phyloP scores from a whole-genome alignment of 345 rosid genomes.

The Erodium maritimum region DNA sequence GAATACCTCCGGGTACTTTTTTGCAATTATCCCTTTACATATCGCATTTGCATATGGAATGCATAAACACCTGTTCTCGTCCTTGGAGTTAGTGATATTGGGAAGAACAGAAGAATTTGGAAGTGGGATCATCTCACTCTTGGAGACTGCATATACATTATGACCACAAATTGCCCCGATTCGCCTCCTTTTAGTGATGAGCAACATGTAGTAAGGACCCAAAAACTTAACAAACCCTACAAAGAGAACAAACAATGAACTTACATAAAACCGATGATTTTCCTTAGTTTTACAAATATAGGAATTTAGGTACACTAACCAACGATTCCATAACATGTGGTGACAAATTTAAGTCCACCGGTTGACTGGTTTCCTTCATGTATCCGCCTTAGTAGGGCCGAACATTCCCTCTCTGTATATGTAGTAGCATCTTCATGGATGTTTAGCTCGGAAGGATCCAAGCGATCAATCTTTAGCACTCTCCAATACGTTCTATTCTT shows the following conservation, averaged over 20 bases:
- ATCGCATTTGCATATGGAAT: not conserved
- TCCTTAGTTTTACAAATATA: not conserved
- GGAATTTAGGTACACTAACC: conserved; percentile 38
- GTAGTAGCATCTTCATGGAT: conserved; percentile 72
- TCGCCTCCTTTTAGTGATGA: conserved; percentile 78
- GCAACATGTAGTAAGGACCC: conserved; percentile 95
- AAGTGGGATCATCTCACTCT: conserved; percentile 68
- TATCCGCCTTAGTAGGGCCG: conserved; percentile 69
- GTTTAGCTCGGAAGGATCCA: conserved; percentile 61
- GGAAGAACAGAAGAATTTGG: conserved; percentile 44
- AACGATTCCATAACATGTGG: conserved; percentile 83
- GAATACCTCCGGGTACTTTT: no score
- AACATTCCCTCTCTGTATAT: conserved; percentile 56
- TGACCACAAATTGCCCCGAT: conserved; percentile 91
- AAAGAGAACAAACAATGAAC: conserved; percentile 10
- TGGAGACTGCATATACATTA: conserved; percentile 61
- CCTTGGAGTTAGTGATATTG: conserved; percentile 34
- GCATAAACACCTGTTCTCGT: conserved; percentile 63
- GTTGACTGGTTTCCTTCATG: conserved; percentile 87
- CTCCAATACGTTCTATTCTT: conserved; percentile 58
- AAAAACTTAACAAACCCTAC: conserved; percentile 85
- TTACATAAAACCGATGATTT: not conserved
- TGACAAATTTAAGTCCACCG: conserved; percentile 79
- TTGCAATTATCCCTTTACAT: no score
- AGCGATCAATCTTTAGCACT: conserved; percentile 68